phyloP scores from a whole-genome alignment of 192 early-diverging fungal genomes.

The Gaertneriomyces semiglobifer region DNA sequence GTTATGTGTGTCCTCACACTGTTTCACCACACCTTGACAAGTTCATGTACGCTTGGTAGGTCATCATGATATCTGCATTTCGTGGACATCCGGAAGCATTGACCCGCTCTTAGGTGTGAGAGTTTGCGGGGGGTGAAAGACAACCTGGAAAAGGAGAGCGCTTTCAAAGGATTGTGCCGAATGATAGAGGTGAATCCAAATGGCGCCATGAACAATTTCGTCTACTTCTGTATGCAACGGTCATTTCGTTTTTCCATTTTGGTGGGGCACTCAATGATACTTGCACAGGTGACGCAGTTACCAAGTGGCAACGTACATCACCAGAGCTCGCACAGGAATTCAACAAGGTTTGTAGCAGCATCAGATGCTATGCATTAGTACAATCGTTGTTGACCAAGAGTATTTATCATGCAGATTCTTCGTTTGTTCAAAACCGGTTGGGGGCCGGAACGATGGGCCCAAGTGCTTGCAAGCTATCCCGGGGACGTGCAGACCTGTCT shows the following conservation, averaged over 20 bases:
- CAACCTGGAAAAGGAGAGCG: constrained; percentile 93
- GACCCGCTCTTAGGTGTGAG: constrained; percentile 36
- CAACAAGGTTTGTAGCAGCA: constrained; percentile 13
- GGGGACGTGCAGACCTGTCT: background rate
- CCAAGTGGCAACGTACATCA: constrained; percentile 27
- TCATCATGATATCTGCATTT: background rate
- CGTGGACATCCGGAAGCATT: background rate
- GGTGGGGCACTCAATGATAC: background rate
- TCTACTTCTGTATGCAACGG: constrained; percentile 30
- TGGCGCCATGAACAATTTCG: constrained; percentile 37
- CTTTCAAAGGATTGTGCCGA: constrained; percentile 92
- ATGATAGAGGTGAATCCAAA: constrained; percentile 91
- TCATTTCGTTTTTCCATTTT: background rate
- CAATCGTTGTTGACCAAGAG: background rate
- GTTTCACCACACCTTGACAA: constrained; percentile 82
- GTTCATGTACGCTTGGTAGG: constrained; percentile 84
- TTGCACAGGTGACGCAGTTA: constrained; percentile 30
- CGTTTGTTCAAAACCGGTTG: constrained; percentile 3
- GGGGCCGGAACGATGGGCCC: background rate
- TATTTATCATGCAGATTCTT: constrained; percentile 1
- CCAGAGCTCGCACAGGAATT: constrained; percentile 33
- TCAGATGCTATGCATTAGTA: background rate
- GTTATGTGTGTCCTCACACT: constrained; percentile 73
- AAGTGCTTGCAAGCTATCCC: background rate
- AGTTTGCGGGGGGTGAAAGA: constrained; percentile 79